A percentile compares a stretch with the other conserved stretches of the same genome.
Conservation (phyloP, 228 moss, liverwort and hornwort genomes). For the Sphagnum fallax region DNA sequence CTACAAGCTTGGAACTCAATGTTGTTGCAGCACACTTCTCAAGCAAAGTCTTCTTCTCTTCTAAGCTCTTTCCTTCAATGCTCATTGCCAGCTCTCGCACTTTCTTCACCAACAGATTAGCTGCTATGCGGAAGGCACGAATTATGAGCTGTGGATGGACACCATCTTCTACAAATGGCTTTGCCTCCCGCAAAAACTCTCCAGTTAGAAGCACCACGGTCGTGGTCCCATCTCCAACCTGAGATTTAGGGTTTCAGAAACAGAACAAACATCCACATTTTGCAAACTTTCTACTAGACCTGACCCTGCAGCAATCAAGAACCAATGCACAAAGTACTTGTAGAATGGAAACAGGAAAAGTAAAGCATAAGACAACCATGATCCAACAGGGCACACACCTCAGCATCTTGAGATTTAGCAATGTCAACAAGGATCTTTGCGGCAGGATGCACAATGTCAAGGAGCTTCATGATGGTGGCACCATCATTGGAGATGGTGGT, state of each 20-base stretch:
- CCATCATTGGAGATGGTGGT: slow-evolving; percentile 99
- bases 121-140: slow-evolving; percentile 73
- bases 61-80: slow-evolving; percentile 88
- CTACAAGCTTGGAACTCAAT: slow-evolving; percentile 92
- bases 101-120: slow-evolving; percentile 69
- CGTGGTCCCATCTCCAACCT: slow-evolving; percentile 99
- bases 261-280: not conserved
- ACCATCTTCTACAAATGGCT: slow-evolving; percentile 95
- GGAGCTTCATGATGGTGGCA: slow-evolving; percentile 97
- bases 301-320: not conserved
- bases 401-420: slow-evolving; percentile 98
- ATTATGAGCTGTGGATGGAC: slow-evolving; percentile 96
- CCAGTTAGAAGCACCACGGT: slow-evolving; percentile 95
- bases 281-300: not conserved
- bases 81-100: slow-evolving; percentile 80
- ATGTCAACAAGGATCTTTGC: slow-evolving; percentile 97
- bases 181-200: slow-evolving; percentile 94
- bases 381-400: slow-evolving; percentile 30
- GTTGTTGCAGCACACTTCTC: slow-evolving; percentile 95
- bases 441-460: slow-evolving; percentile 97
- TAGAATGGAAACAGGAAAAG: not conserved
- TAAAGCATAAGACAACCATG: too few relatives aligned
- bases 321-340: not conserved
- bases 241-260: not conserved
- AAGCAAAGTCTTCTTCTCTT: slow-evolving; percentile 83